Conservation (phyloP, 2,329 filamentous ascomycete genomes). For the Aspergillus melleus region DNA sequence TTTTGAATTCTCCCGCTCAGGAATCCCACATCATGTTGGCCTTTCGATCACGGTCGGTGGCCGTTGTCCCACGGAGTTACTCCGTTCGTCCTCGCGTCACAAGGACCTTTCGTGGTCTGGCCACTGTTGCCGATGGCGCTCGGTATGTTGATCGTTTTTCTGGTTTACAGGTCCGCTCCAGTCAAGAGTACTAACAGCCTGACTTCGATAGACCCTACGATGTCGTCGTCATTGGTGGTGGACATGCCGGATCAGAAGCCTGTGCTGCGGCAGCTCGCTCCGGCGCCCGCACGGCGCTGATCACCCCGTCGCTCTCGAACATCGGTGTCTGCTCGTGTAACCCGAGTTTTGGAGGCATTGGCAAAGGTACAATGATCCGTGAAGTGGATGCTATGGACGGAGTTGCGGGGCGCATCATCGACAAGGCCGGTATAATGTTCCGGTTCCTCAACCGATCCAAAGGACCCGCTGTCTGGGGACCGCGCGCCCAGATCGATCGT, state of each 20-base stretch:
- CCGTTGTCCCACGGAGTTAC: slow-evolving; percentile 29
- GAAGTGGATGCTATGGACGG: slow-evolving; percentile 96
- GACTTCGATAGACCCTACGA: slow-evolving; percentile 66
- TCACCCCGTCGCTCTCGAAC: slow-evolving; percentile 86
- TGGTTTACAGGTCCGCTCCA: not conserved
- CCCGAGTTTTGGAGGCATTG: slow-evolving; percentile 96
- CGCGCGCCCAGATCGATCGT: slow-evolving; percentile 92
- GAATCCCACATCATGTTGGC: slow-evolving; percentile 27
- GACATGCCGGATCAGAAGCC: slow-evolving; percentile 93
- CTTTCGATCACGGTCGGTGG: slow-evolving; percentile 33
- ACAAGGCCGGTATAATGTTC: slow-evolving; percentile 95
- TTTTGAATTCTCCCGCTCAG: not conserved
- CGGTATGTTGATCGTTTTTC: slow-evolving; percentile 30
- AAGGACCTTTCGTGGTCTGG: slow-evolving; percentile 32
- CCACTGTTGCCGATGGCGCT: slow-evolving; percentile 39
- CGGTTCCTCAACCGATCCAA: slow-evolving; percentile 84
- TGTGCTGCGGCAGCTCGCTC: slow-evolving; percentile 85
- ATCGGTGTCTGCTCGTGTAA: slow-evolving; percentile 96
- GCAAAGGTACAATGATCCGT: slow-evolving; percentile 92
- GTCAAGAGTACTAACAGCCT: slow-evolving; percentile 4
- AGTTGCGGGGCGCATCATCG: slow-evolving; percentile 81
- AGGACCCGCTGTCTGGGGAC: slow-evolving; percentile 95
- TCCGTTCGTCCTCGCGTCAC: slow-evolving; percentile 22
- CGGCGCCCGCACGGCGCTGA: slow-evolving; percentile 82
- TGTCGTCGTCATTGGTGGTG: slow-evolving; percentile 93